Conservation (phyloP, 2,329 filamentous ascomycete genomes). For the Nemania diffusa region DNA sequence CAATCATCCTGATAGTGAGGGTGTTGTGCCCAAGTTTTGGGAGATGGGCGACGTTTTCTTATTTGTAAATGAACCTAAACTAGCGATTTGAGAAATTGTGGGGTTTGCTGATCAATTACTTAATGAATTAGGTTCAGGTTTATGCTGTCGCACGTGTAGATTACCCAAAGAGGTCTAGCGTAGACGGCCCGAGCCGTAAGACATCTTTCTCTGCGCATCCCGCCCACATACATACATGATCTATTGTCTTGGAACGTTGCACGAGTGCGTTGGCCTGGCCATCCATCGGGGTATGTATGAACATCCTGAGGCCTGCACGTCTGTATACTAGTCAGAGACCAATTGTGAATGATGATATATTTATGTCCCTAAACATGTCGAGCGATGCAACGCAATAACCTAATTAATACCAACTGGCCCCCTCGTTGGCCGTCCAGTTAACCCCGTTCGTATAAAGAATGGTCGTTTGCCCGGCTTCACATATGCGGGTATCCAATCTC, state of each 20-base stretch:
- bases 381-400: background rate
- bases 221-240: no score
- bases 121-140: no score
- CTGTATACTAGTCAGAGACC: background rate
- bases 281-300: background rate
- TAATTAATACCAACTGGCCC: background rate
- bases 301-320: background rate
- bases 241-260: background rate
- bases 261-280: background rate
- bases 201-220: background rate
- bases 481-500: background rate
- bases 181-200: background rate
- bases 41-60: constrained; percentile 1
- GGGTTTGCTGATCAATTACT: background rate
- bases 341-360: background rate
- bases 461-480: background rate
- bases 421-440: background rate
- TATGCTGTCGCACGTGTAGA: background rate
- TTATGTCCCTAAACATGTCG: background rate
- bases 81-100: background rate
- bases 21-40: background rate
- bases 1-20: background rate
- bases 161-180: background rate
- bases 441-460: background rate
- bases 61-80: background rate